Percentiles rank a stretch among this genome's conserved stretches.
Conservation (phyloP, 2,329 filamentous ascomycete species). For the Pestalotiopsis sp. region DNA sequence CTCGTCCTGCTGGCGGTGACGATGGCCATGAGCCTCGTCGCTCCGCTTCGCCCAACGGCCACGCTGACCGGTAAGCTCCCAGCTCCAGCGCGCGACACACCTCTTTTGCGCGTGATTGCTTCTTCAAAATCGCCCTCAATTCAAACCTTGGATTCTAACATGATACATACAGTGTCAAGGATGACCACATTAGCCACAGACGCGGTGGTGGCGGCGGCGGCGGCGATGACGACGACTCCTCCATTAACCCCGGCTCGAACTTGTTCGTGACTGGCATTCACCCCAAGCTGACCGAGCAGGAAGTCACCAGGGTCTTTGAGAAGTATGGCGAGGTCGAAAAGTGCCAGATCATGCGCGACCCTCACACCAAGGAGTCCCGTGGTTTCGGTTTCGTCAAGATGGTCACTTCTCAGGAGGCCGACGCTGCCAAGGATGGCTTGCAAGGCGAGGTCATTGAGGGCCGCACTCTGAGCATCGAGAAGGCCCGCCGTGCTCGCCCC, state of each 20-base stretch:
- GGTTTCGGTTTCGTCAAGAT: conserved; percentile 99
- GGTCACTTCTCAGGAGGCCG: conserved; percentile 90
- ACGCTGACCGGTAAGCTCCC: conserved; percentile 49
- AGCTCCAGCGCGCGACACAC: not conserved
- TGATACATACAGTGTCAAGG: conserved; percentile 47
- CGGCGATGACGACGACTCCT: conserved; percentile 70
- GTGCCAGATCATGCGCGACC: conserved; percentile 99
- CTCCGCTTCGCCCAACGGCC: conserved; percentile 60
- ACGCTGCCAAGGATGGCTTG: conserved; percentile 93
- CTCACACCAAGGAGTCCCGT: conserved; percentile 96
- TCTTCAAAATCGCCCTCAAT: not conserved
- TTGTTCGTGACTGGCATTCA: conserved; percentile 99
- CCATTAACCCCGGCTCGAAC: conserved; percentile 92
- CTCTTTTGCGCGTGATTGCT: not conserved
- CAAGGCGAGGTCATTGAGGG: conserved; percentile 96
- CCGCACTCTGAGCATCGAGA: conserved; percentile 96
- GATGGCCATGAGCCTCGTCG: conserved; percentile 61
- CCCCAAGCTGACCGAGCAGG: conserved; percentile 83
- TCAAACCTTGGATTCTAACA: not conserved
- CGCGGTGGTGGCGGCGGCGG: conserved; percentile 27
- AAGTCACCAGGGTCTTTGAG: conserved; percentile 93
- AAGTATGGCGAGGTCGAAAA: conserved; percentile 99
- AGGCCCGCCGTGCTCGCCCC: conserved; percentile 91
- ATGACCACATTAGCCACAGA: conserved; percentile 40
- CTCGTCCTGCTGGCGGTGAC: conserved; percentile 56